Evolutionary conservation across 805 yeast species (phyloP).

Genomic region (Kluyveromyces lactis): DNA sequence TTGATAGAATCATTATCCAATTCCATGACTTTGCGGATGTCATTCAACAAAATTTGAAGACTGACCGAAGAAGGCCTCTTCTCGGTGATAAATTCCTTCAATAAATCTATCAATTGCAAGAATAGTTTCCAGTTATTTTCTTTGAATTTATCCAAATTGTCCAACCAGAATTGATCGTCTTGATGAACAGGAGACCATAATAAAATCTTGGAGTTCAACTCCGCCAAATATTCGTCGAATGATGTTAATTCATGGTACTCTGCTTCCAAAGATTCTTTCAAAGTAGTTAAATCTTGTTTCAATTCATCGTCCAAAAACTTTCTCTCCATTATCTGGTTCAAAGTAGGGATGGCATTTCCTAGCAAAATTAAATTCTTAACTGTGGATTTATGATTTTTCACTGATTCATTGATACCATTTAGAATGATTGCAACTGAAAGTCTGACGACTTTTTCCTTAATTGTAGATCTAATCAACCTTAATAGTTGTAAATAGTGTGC

Average conservation of each 20-base stretch:
- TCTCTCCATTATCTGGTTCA: slow-evolving; percentile 66
- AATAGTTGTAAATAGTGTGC: slow-evolving; percentile 36
- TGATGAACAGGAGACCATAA: slow-evolving; percentile 91
- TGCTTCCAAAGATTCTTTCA: slow-evolving; percentile 55
- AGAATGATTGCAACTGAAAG: slow-evolving; percentile 67
- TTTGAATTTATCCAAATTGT: slow-evolving; percentile 68
- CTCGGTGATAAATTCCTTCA: slow-evolving; percentile 32
- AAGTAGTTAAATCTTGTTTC: slow-evolving; percentile 54
- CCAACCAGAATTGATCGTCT: slow-evolving; percentile 83
- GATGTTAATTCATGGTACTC: slow-evolving; percentile 77
- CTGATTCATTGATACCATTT: slow-evolving; percentile 42
- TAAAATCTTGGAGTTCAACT: slow-evolving; percentile 68
- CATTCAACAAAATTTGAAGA: slow-evolving; percentile 59
- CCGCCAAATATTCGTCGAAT: slow-evolving; percentile 85
- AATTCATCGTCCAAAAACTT: slow-evolving; percentile 95
- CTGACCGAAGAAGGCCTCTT: slow-evolving; percentile 25
- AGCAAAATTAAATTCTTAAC: slow-evolving; percentile 63
- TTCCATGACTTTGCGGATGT: slow-evolving; percentile 53
- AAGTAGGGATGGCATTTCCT: slow-evolving; percentile 63
- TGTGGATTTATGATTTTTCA: slow-evolving; percentile 34
- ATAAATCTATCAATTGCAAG: slow-evolving; percentile 48
- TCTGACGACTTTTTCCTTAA: slow-evolving; percentile 87
- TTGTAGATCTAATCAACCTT: slow-evolving; percentile 63
- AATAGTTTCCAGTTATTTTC: slow-evolving; percentile 68
- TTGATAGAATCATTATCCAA: slow-evolving; percentile 53